A percentile compares a stretch with the other conserved stretches of the same genome.
Conservation (phyloP, 345 rosid genomes). For the Boechera stricta region DNA sequence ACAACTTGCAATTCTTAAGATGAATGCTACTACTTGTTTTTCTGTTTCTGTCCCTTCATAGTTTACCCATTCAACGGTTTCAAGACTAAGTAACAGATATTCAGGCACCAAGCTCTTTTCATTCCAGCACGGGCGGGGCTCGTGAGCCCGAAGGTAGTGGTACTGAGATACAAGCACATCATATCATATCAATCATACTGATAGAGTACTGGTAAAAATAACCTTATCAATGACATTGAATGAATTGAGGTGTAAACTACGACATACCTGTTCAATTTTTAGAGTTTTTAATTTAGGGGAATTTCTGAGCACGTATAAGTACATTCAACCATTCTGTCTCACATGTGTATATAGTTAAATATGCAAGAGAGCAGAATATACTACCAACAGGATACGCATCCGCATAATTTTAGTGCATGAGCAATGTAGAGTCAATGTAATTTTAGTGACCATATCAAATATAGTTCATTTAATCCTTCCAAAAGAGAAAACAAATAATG, state of each 20-base stretch:
- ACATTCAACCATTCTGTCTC: constrained; percentile 14
- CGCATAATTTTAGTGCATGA: background rate
- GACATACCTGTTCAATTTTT: background rate
- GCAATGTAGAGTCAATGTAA: background rate
- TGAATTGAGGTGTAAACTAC: background rate
- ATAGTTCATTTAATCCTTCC: background rate
- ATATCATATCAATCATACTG: background rate
- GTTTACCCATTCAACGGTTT: background rate
- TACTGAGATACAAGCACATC: constrained; percentile 1
- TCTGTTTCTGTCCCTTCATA: constrained; percentile 23
- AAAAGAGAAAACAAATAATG: too few relatives aligned
- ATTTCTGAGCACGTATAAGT: constrained; percentile 6
- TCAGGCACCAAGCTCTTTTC: constrained; percentile 5
- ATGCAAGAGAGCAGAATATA: background rate
- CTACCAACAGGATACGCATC: constrained; percentile 5
- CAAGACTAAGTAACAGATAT: background rate
- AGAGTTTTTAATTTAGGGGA: background rate
- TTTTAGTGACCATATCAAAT: background rate
- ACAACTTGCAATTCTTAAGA: constrained; percentile 4
- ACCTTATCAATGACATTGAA: background rate
- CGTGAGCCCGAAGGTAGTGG: background rate
- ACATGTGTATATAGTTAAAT: constrained; percentile 8
- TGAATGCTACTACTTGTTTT: background rate
- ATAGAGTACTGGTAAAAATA: background rate
- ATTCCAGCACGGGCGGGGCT: background rate